Conservation (phyloP, 2,329 filamentous ascomycete genomes). For the Colletotrichum sojae region DNA sequence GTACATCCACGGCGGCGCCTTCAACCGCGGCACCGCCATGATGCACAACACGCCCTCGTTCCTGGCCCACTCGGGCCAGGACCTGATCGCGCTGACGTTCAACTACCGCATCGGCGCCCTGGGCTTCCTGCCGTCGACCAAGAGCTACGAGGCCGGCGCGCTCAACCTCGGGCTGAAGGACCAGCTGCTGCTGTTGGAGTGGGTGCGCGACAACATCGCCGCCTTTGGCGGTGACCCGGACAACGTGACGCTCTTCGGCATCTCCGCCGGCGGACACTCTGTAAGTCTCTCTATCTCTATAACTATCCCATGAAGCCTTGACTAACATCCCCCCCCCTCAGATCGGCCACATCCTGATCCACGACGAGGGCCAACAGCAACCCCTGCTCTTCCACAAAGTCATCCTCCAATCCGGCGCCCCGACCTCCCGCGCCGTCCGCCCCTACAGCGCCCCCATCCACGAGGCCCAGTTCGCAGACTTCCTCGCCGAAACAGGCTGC, state of each 20-base stretch:
- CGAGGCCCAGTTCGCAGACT: slow-evolving; percentile 68
- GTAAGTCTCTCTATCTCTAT: slow-evolving; percentile 47
- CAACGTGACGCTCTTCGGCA: slow-evolving; percentile 73
- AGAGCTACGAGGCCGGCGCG: slow-evolving; percentile 67
- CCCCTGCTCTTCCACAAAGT: slow-evolving; percentile 66
- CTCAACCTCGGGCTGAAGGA: slow-evolving; percentile 77
- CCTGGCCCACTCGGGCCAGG: slow-evolving; percentile 67
- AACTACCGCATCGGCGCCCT: slow-evolving; percentile 77
- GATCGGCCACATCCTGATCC: slow-evolving; percentile 78
- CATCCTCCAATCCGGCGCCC: slow-evolving; percentile 70
- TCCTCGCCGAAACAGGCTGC: slow-evolving; percentile 67
- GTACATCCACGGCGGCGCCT: slow-evolving; percentile 75
- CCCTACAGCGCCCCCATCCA: slow-evolving; percentile 69
- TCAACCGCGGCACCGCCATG: slow-evolving; percentile 67
- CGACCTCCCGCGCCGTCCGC: slow-evolving; percentile 69
- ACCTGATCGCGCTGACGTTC: slow-evolving; percentile 71
- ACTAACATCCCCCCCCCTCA: slow-evolving; percentile 47
- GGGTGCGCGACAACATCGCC: slow-evolving; percentile 72
- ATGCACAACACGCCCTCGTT: slow-evolving; percentile 74
- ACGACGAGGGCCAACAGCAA: slow-evolving; percentile 42
- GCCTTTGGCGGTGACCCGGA: slow-evolving; percentile 72
- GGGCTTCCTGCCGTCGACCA: slow-evolving; percentile 75
- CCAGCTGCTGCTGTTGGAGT: slow-evolving; percentile 71
- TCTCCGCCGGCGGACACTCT: slow-evolving; percentile 74
- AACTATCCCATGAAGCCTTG: background rate